Percentiles rank a stretch among this genome's conserved stretches.
phyloP scores from a whole-genome alignment of 805 yeast genomes.

The Komagataella mondaviorum region DNA sequence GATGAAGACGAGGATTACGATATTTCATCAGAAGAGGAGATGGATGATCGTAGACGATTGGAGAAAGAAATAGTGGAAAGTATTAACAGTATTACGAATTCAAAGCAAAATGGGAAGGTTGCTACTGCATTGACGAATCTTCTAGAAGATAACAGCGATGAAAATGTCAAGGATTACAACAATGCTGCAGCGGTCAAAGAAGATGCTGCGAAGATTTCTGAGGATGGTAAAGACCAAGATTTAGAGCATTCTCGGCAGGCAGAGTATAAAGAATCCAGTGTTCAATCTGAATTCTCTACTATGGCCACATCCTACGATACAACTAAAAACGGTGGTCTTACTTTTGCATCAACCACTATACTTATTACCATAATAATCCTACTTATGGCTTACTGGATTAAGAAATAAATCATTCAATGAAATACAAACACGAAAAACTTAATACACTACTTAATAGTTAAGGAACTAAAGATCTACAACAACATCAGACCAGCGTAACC shows the following conservation, averaged over 20 bases:
- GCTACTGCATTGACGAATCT: neutral
- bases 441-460: too few relatives aligned
- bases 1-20: neutral
- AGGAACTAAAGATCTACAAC: constrained; percentile 2
- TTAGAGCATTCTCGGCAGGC: neutral
- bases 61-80: neutral
- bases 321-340: neutral
- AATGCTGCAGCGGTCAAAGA: neutral
- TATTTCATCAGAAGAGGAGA: neutral
- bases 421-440: neutral
- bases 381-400: neutral
- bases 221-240: neutral
- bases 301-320: neutral
- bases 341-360: neutral
- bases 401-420: neutral
- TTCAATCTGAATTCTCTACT: neutral
- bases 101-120: neutral
- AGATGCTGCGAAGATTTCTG: neutral
- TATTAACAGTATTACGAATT: neutral
- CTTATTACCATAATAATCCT: neutral
- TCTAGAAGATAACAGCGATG: neutral
- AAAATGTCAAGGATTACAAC: neutral
- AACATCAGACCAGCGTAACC: constrained; percentile 10
- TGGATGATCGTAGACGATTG: neutral
- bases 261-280: neutral